Percentiles rank a stretch among this genome's conserved stretches.
Evolutionary conservation across 768 basidiomycete genomes (phyloP).

Genomic region (Dioszegia crocea): DNA sequence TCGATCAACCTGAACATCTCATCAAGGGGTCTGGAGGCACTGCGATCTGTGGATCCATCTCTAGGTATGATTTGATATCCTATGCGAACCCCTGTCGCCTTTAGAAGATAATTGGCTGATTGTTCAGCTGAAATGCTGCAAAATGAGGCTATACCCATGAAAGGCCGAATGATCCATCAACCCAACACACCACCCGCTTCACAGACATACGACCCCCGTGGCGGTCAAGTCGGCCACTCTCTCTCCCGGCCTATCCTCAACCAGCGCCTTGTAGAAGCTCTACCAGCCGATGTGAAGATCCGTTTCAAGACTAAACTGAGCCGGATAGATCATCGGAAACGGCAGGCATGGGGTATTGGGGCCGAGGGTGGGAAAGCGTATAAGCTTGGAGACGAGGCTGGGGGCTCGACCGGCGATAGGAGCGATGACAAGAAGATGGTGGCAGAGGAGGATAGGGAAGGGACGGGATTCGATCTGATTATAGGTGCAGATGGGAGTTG

Average conservation of each 20-base stretch:
- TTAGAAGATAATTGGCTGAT: constrained; percentile 15
- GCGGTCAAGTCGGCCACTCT: constrained; percentile 73
- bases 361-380: constrained; percentile 30
- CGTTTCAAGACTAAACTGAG: constrained; percentile 79
- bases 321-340: constrained; percentile 65
- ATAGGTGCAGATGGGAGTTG: constrained; percentile 93
- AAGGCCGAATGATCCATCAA: constrained; percentile 90
- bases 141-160: constrained; percentile 82
- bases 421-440: constrained; percentile 13
- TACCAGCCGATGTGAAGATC: constrained; percentile 60
- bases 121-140: constrained; percentile 62
- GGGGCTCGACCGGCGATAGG: constrained; percentile 10
- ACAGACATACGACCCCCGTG: constrained; percentile 73
- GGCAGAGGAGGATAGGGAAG: constrained; percentile 28
- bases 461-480: constrained; percentile 47
- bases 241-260: constrained; percentile 86
- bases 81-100: no score
- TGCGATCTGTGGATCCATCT: constrained; percentile 67
- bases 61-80: constrained; percentile 39
- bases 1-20: constrained; percentile 97
- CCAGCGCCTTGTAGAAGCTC: constrained; percentile 73
- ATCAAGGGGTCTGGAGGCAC: constrained; percentile 81
- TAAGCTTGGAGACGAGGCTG: constrained; percentile 25
- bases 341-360: constrained; percentile 27
- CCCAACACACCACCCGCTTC: constrained; percentile 66